A percentile compares a stretch with the other conserved stretches of the same genome.
These are phyloP conservation scores for Lobosporangium transversale DNA, from an alignment of 192 early-diverging fungal species.

Conservation along the genomic window DNA sequence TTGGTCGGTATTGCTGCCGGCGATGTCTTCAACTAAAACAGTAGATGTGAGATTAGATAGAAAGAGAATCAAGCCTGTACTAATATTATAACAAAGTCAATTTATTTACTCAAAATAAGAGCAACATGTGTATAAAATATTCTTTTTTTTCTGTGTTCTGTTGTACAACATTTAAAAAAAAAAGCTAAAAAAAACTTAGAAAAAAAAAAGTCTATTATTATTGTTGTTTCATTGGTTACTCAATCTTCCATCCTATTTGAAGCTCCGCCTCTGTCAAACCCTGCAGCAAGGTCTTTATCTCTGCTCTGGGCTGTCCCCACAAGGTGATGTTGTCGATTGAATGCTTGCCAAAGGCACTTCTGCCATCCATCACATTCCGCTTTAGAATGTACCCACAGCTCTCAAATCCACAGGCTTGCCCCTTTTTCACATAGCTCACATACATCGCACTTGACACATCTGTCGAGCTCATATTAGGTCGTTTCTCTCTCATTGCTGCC, in stretches of 20 bases:
- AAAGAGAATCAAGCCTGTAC: too few species aligned
- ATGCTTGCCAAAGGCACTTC: slow-evolving; percentile 13
- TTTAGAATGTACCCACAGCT: not conserved
- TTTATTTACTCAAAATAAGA: too few species aligned
- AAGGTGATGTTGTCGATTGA: slow-evolving; percentile 7
- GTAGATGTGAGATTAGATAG: not conserved
- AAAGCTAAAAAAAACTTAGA: too few species aligned
- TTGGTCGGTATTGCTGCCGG: slow-evolving; percentile 57
- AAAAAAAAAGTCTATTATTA: too few species aligned
- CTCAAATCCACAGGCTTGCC: slow-evolving; percentile 5
- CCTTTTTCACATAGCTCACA: slow-evolving; percentile 7
- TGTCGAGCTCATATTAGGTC: not conserved
- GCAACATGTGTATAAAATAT: too few species aligned
- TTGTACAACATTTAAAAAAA: too few species aligned
- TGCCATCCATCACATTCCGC: slow-evolving; percentile 9
- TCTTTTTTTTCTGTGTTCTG: too few species aligned
- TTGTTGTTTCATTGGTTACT: too few species aligned
- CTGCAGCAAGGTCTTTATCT: not conserved
- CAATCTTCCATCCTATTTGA: too few species aligned
- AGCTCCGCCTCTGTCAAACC: too few species aligned
- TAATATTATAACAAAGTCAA: too few species aligned
- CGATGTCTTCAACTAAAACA: slow-evolving; percentile 43
- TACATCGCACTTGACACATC: not conserved
- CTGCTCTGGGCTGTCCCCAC: slow-evolving; percentile 9
- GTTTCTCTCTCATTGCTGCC: not conserved